These are phyloP conservation scores for Platanus orientalis DNA, from an alignment of 164 flowering plant genomes.

Conservation along the genomic window DNA sequence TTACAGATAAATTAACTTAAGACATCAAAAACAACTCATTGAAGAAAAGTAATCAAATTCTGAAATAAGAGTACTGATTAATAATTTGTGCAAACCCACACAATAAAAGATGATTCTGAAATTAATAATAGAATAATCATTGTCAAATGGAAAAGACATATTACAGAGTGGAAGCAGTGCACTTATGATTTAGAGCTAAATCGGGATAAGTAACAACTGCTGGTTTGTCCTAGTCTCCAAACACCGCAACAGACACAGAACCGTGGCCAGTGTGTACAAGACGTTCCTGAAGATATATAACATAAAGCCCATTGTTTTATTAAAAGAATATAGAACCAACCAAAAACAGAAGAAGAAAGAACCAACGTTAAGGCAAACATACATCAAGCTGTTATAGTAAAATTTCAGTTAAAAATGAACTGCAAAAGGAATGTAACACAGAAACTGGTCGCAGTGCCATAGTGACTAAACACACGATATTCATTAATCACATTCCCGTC, in stretches of 20 bases:
- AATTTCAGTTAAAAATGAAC: too few species aligned
- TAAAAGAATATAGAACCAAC: background rate
- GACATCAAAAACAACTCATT: background rate
- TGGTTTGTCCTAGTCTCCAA: constrained; percentile 87
- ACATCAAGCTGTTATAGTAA: background rate
- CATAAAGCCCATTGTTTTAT: background rate
- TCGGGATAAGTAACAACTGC: constrained; percentile 94
- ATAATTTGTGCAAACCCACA: background rate
- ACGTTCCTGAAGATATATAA: constrained; percentile 58
- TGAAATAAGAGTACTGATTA: background rate
- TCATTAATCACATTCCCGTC: too few species aligned
- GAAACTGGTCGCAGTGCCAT: too few species aligned
- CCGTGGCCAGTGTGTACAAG: constrained; percentile 62
- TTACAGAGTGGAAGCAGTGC: background rate
- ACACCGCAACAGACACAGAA: constrained; percentile 70
- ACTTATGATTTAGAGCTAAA: constrained; percentile 85
- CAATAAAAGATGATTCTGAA: background rate
- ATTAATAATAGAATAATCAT: background rate
- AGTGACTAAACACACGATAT: too few species aligned
- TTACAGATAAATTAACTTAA: background rate
- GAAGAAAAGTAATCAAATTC: background rate
- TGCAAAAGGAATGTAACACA: too few species aligned
- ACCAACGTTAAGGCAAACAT: background rate
- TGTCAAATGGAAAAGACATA: background rate
- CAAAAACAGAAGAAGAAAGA: background rate